These are phyloP conservation scores for Botrytis paeoniae DNA, from an alignment of 2,329 filamentous ascomycete genomes.

Conservation along the genomic window DNA sequence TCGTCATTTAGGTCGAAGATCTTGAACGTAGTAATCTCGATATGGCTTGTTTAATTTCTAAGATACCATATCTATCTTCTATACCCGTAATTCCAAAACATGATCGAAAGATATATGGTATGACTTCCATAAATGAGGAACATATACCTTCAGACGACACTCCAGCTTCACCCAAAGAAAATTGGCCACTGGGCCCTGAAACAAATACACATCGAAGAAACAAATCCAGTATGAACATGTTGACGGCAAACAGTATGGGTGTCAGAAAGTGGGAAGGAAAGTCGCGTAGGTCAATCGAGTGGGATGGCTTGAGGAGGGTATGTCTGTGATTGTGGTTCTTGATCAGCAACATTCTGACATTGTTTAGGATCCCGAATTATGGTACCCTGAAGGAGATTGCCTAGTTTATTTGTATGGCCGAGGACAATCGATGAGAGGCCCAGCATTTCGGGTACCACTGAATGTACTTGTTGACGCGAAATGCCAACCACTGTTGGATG, in stretches of 20 bases:
- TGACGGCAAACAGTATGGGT: conserved; percentile 26
- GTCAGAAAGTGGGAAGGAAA: conserved; percentile 41
- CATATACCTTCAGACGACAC: background rate
- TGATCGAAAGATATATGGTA: background rate
- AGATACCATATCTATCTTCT: background rate
- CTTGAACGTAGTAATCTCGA: background rate
- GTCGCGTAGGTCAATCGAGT: conserved; percentile 37
- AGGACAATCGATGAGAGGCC: conserved; percentile 61
- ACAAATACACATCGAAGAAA: conserved; percentile 5
- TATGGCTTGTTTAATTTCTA: background rate
- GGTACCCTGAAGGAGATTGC: conserved; percentile 65
- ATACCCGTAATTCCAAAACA: background rate
- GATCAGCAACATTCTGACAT: conserved; percentile 14
- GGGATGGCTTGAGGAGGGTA: conserved; percentile 47
- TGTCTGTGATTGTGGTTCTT: conserved; percentile 24
- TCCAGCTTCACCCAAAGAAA: conserved; percentile 4
- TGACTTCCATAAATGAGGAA: conserved; percentile 8
- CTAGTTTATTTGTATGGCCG: conserved; percentile 65
- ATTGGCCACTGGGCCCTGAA: conserved; percentile 14
- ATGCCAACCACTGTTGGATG: conserved; percentile 59
- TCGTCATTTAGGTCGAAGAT: background rate
- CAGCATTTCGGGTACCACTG: conserved; percentile 66
- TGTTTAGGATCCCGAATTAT: conserved; percentile 68
- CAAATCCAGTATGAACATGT: conserved; percentile 10
- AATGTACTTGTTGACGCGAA: conserved; percentile 53